These are phyloP conservation scores for Scheffersomyces quercinus DNA, from an alignment of 1,139 yeast species.

Conservation along the genomic window DNA sequence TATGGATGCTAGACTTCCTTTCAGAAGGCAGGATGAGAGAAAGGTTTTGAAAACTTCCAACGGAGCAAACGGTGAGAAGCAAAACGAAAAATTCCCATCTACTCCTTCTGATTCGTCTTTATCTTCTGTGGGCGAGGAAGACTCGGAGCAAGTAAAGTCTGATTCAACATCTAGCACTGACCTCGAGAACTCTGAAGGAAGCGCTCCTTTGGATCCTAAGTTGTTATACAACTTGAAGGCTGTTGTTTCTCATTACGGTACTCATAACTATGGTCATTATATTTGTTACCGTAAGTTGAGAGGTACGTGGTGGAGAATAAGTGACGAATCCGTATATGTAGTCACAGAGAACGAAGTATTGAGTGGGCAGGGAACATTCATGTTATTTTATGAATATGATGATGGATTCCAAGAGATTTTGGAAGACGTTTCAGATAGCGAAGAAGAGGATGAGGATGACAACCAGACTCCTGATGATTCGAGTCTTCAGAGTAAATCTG, in stretches of 20 bases:
- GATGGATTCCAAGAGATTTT: slow-evolving; percentile 39
- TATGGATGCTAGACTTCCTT: slow-evolving; percentile 75
- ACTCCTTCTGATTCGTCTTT: slow-evolving; percentile 2
- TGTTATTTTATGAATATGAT: slow-evolving; percentile 78
- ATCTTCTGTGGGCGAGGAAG: slow-evolving; percentile 1
- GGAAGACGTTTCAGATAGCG: slow-evolving; percentile 34
- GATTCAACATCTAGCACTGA: slow-evolving; percentile 6
- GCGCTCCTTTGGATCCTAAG: slow-evolving; percentile 25
- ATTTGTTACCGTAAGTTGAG: slow-evolving; percentile 79
- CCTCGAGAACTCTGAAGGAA: background rate
- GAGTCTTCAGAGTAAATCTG: background rate
- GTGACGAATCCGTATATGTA: slow-evolving; percentile 83
- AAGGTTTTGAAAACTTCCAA: slow-evolving; percentile 1
- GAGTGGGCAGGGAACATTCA: slow-evolving; percentile 82
- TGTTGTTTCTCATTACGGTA: slow-evolving; percentile 88
- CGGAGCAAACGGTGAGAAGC: background rate
- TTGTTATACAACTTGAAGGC: slow-evolving; percentile 72
- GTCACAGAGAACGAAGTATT: slow-evolving; percentile 80
- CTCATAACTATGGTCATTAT: slow-evolving; percentile 94
- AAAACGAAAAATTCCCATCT: background rate
- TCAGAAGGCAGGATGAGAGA: slow-evolving; percentile 58
- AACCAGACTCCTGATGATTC: slow-evolving; percentile 6
- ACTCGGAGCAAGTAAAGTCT: slow-evolving; percentile 4
- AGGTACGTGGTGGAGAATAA: slow-evolving; percentile 92
- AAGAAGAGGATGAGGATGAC: slow-evolving; percentile 32